Evolutionary conservation across 2,329 filamentous ascomycete species (phyloP).

Genomic region (Scopulariopsis brevicaulis): DNA sequence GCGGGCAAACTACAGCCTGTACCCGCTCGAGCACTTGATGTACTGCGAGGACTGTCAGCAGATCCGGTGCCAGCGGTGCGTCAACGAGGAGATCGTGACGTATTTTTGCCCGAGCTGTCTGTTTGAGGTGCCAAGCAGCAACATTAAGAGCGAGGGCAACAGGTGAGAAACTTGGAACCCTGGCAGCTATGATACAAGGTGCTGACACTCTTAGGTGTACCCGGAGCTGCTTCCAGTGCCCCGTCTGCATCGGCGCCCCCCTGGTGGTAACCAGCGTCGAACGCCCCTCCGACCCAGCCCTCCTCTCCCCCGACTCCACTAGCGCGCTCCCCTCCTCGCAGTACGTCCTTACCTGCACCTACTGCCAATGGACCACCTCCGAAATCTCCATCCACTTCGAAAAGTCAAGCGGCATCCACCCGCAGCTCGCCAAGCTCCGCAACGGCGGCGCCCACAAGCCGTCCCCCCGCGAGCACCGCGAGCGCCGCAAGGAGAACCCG

Average conservation of each 20-base stretch:
- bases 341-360: conserved; percentile 75
- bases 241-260: conserved; percentile 65
- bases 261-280: conserved; percentile 66
- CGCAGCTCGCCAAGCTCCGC: conserved; percentile 63
- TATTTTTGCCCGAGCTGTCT: conserved; percentile 94
- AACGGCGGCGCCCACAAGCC: conserved; percentile 44
- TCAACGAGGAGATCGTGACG: conserved; percentile 84
- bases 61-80: conserved; percentile 86
- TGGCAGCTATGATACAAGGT: background rate
- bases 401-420: conserved; percentile 74
- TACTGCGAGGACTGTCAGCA: conserved; percentile 98
- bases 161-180: conserved; percentile 41
- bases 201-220: conserved; percentile 52
- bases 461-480: conserved; percentile 37
- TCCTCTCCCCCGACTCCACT: conserved; percentile 27
- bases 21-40: conserved; percentile 83
- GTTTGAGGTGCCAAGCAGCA: conserved; percentile 91
- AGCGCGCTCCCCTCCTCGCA: conserved; percentile 12
- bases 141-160: conserved; percentile 86
- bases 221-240: conserved; percentile 91
- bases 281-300: conserved; percentile 31
- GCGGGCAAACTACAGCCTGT: conserved; percentile 83
- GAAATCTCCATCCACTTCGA: conserved; percentile 88
- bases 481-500: conserved; percentile 35
- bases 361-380: conserved; percentile 85